Base-by-base conservation (phyloP, 2,329 filamentous ascomycete genomes). In the Xylaria sp. region DNA sequence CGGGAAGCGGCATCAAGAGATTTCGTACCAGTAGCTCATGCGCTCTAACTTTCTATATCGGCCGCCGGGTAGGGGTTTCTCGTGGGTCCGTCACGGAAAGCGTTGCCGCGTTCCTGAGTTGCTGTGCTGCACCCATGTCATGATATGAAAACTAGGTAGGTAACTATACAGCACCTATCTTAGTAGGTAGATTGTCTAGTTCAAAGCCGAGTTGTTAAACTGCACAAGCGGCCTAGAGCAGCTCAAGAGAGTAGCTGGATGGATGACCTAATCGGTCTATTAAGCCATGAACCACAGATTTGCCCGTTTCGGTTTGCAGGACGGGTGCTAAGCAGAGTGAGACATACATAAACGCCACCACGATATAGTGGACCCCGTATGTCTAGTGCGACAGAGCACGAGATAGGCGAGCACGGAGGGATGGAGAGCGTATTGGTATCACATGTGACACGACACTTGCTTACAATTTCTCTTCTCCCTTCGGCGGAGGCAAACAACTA, bases 271-370 rank as follows among this genome's bases (percentile, higher is more conserved):
- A 43, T 54, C n/a, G 15, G 28, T 21, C 37, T 17, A 43, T 40
- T 8, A 42, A 17, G 28, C 45, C 7, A n/a, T 31, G 57, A 63
- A 33, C 57, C 56, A 60, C 49, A 42, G 56, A 47, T 37, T 15
- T 9, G 38, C 12, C 25, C 15, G 12, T 38, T 37, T 21, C 56
- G 56, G 56, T 40, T n/a, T 52, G 51, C 45, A 53, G 35, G 31
- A 55, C 53, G 56, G 61, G 58, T 31, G 55, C 45, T 51, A 40
- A 51, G 61, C 49, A 45, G 64, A 69, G 69, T 72, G 67, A 75
- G 73, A 75, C 73, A 75, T 72, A 68, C 71, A 66, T 71, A 67
- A n/a, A 67, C 68, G 68, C 59, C 63, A 63, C 64, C 57, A 70
- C 67, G 64, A 58, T 70, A 65, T 45, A 46, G 70, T 70, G 69